These are phyloP conservation scores for Naganishia randhawae DNA, from an alignment of 768 basidiomycete genomes.

Conservation along the genomic window DNA sequence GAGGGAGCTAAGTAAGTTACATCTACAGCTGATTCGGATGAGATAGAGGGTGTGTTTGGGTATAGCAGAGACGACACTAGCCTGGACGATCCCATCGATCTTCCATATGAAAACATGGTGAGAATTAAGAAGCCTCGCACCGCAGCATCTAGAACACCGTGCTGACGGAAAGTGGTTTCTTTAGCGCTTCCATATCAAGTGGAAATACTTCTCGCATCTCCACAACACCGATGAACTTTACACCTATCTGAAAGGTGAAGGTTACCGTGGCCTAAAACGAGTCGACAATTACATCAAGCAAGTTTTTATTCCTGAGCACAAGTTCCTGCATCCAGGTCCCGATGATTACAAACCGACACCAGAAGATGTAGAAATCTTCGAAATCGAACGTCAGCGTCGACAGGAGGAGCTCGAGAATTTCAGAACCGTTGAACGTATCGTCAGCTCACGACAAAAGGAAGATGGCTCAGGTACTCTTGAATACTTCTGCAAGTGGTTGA, in stretches of 20 bases:
- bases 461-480: constrained; percentile 57
- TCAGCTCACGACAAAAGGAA: constrained; percentile 67
- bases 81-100: constrained; percentile 65
- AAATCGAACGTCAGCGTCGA: constrained; percentile 83
- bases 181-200: constrained; percentile 99
- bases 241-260: constrained; percentile 73
- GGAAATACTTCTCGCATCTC: constrained; percentile 96
- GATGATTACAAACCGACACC: constrained; percentile 64
- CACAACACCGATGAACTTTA: constrained; percentile 99
- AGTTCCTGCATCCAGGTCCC: constrained; percentile 62
- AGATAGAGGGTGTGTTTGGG: constrained; percentile 81
- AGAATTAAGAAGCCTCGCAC: constrained; percentile 39
- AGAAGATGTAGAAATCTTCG: constrained; percentile 84
- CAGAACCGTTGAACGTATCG: constrained; percentile 86
- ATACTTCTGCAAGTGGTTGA: constrained; percentile 94
- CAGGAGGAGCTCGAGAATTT: constrained; percentile 86
- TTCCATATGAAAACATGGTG: constrained; percentile 85
- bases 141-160: too few relatives aligned
- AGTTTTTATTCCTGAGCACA: constrained; percentile 58
- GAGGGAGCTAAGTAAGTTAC: not conserved
- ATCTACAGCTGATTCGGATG: constrained; percentile 36
- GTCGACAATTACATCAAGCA: constrained; percentile 99
- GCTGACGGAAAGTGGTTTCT: constrained; percentile 27
- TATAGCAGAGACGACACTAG: constrained; percentile 78
- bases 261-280: constrained; percentile 90